Percentiles rank a stretch among this genome's conserved stretches.
phyloP scores from a whole-genome alignment of 352 stramenopile species.

The Sclerospora graminicola region DNA sequence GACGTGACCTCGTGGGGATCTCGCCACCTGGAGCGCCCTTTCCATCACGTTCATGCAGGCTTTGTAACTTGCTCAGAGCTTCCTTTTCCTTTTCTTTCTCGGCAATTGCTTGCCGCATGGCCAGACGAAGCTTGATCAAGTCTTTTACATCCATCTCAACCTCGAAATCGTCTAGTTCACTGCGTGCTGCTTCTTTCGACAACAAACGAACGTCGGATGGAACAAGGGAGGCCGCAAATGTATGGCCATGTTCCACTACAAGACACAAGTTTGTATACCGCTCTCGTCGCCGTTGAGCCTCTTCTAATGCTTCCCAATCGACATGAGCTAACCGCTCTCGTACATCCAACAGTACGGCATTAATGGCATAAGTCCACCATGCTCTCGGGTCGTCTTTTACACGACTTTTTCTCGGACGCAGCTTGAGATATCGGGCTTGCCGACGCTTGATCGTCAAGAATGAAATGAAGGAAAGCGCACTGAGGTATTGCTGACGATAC shows the following conservation, averaged over 20 bases:
- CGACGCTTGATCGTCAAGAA: conserved; percentile 55
- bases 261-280: conserved; percentile 64
- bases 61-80: conserved; percentile 22
- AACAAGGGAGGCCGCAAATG: conserved; percentile 28
- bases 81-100: conserved; percentile 28
- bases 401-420: conserved; percentile 36
- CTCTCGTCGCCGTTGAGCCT: conserved; percentile 21
- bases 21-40: conserved; percentile 6
- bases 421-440: conserved; percentile 42
- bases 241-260: conserved; percentile 16
- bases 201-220: conserved; percentile 27
- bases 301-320: conserved; percentile 44
- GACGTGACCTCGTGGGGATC: conserved; percentile 27
- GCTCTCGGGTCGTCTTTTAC: conserved; percentile 37
- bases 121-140: conserved; percentile 45
- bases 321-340: conserved; percentile 58
- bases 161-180: conserved; percentile 60
- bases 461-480: conserved; percentile 57
- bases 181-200: conserved; percentile 34
- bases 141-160: conserved; percentile 59
- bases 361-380: conserved; percentile 78
- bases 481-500: conserved; percentile 61
- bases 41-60: conserved; percentile 11
- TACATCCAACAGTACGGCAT: conserved; percentile 59
- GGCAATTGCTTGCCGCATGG: conserved; percentile 35